These are phyloP conservation scores for Rhizopus arrhizus DNA, from an alignment of 371 early-diverging fungal species.

Conservation along the genomic window DNA sequence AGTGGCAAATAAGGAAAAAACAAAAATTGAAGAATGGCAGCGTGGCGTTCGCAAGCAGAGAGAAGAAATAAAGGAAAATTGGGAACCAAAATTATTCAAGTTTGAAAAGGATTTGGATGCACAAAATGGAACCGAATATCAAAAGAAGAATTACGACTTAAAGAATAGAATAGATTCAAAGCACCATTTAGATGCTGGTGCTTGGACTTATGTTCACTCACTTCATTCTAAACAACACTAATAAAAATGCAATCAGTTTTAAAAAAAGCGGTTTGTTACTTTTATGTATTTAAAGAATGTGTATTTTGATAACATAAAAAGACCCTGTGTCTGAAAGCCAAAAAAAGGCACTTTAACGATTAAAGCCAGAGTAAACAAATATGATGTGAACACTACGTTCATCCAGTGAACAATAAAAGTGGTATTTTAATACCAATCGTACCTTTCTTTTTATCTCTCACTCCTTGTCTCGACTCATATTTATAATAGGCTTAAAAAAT, in stretches of 20 bases:
- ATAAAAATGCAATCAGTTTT: not conserved
- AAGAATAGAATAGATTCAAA: conserved; percentile 29
- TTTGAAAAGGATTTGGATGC: conserved; percentile 47
- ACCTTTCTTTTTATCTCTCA: no score
- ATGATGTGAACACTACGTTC: no score
- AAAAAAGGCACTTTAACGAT: no score
- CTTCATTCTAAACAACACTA: conserved; percentile 31
- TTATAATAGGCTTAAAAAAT: no score
- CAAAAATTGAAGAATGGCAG: conserved; percentile 75
- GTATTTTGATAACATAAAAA: no score
- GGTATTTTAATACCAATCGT: no score
- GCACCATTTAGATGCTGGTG: conserved; percentile 44
- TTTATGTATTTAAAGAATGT: no score
- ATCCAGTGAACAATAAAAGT: no score
- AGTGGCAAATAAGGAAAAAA: conserved; percentile 68
- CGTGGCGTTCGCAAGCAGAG: conserved; percentile 67
- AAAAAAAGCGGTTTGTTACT: no score
- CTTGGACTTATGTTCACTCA: conserved; percentile 49
- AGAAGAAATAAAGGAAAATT: conserved; percentile 43
- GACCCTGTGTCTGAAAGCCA: no score
- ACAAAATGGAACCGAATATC: conserved; percentile 13
- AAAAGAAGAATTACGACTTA: conserved; percentile 19
- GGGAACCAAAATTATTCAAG: conserved; percentile 56
- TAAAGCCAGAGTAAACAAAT: no score
- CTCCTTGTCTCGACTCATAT: no score